These are phyloP conservation scores for Microstegium vimineum DNA, from an alignment of 176 grass and related monocot genomes.

Conservation along the genomic window DNA sequence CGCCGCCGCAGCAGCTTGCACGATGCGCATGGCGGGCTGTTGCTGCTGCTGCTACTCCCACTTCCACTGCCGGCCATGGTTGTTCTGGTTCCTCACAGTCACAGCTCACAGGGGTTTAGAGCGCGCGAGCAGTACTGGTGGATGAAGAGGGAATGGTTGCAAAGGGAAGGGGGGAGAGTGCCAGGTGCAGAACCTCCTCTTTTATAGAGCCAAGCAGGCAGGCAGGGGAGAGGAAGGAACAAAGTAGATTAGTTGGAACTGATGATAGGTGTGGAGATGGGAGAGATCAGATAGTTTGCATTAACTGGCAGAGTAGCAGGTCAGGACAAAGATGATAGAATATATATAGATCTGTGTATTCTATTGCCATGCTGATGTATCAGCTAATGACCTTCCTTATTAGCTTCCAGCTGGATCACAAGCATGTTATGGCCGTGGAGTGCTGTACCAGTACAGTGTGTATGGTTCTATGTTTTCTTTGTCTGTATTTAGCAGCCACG, in stretches of 20 bases:
- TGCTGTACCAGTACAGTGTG: slow-evolving; percentile 2
- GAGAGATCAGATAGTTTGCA: not conserved
- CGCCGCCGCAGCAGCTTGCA: slow-evolving; percentile 54
- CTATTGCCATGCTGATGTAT: not conserved
- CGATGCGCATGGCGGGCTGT: slow-evolving; percentile 15
- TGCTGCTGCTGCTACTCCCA: not conserved
- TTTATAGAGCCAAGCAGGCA: not conserved
- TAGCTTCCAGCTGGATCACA: slow-evolving; percentile 1
- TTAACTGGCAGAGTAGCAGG: not conserved
- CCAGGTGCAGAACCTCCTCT: not conserved
- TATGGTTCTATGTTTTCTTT: not conserved
- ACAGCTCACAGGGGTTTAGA: not conserved
- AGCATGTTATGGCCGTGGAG: not conserved
- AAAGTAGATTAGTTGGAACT: not conserved
- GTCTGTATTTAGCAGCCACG: slow-evolving; percentile 25
- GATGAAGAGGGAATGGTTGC: not conserved
- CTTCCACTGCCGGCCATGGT: not conserved
- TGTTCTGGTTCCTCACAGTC: not conserved
- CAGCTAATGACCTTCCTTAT: not conserved
- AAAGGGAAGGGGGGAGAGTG: not conserved
- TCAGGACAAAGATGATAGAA: slow-evolving; percentile 7
- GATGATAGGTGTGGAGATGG: not conserved
- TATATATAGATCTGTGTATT: not conserved
- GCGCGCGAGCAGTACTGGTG: not conserved
- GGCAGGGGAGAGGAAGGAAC: not conserved